phyloP scores from a whole-genome alignment of 805 yeast genomes.

The Pichia occidentalis region DNA sequence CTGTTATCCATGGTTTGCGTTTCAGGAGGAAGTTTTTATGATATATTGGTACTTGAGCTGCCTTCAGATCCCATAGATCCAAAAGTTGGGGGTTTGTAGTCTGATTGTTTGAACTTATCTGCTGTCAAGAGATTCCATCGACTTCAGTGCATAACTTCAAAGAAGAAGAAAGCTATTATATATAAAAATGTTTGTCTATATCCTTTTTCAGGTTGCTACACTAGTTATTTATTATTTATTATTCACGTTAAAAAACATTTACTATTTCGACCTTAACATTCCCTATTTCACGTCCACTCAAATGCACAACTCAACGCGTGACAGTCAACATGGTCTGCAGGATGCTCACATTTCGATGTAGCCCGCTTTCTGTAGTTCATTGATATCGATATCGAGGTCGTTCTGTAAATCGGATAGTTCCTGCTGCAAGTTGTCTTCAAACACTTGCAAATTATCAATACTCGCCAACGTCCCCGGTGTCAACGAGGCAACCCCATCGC shows the following conservation, averaged over 20 bases:
- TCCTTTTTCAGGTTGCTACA: slow-evolving; percentile 5
- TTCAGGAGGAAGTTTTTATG: too few relatives aligned
- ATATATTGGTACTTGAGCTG: too few relatives aligned
- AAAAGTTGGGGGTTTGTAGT: too few relatives aligned
- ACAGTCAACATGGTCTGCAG: not conserved
- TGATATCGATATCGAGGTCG: slow-evolving; percentile 17
- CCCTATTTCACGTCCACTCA: not conserved
- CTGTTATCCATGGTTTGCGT: too few relatives aligned
- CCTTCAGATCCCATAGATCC: too few relatives aligned
- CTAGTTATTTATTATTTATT: slow-evolving; percentile 11
- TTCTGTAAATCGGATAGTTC: slow-evolving; percentile 20
- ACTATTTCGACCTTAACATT: not conserved
- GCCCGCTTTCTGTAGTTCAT: slow-evolving; percentile 15
- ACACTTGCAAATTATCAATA: slow-evolving; percentile 12
- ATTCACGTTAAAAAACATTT: slow-evolving; percentile 2
- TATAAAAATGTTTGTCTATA: too few relatives aligned
- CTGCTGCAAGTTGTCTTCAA: slow-evolving; percentile 17
- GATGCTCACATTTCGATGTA: slow-evolving; percentile 10
- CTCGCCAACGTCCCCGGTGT: slow-evolving; percentile 9
- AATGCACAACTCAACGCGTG: slow-evolving; percentile 1
- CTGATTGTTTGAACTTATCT: too few relatives aligned
- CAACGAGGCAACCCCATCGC: slow-evolving; percentile 7
- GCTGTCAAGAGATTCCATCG: too few relatives aligned
- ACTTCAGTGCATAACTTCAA: too few relatives aligned
- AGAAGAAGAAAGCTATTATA: too few relatives aligned